A percentile compares a stretch with the other conserved stretches of the same genome.
Evolutionary conservation across 371 early-diverging fungal genomes (phyloP).

Genomic region (Syncephalastrum racemosum): DNA sequence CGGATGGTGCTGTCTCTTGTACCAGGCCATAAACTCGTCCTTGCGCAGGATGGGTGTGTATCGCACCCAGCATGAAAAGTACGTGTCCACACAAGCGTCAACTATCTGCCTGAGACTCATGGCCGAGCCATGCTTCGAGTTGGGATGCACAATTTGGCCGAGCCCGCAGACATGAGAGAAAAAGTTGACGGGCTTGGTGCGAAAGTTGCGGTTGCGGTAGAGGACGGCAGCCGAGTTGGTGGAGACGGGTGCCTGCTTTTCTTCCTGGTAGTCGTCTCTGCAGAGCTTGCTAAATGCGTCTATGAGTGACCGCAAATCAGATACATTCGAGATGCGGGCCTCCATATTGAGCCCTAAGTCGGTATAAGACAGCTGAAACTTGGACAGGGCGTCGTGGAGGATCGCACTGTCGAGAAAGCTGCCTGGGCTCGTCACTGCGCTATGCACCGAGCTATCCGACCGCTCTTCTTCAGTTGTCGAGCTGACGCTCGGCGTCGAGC

Average conservation of each 20-base stretch:
- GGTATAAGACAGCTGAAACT: conserved; percentile 26
- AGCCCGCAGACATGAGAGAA: conserved; percentile 28
- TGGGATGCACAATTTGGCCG: conserved; percentile 26
- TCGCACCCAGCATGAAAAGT: conserved; percentile 47
- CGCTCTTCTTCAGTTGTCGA: neutral
- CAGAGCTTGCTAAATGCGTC: conserved; percentile 26
- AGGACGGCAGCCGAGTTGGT: conserved; percentile 16
- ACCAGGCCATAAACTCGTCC: conserved; percentile 46
- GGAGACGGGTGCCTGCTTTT: neutral
- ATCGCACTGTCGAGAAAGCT: too few species aligned
- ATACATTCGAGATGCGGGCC: conserved; percentile 24
- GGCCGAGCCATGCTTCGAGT: conserved; percentile 23
- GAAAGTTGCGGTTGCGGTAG: conserved; percentile 36
- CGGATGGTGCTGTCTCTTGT: conserved; percentile 29
- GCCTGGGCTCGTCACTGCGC: conserved; percentile 1
- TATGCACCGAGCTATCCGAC: neutral
- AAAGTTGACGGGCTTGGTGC: conserved; percentile 41
- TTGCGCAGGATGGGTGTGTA: conserved; percentile 30
- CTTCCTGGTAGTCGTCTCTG: conserved; percentile 1
- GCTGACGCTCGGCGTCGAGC: neutral
- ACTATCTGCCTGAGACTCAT: conserved; percentile 32
- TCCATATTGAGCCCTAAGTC: conserved; percentile 30
- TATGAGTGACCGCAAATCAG: conserved; percentile 26
- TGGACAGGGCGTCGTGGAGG: conserved; percentile 16
- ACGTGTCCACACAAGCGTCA: conserved; percentile 42